A percentile compares a stretch with the other conserved stretches of the same genome.
These are phyloP conservation scores for Fusarium decemcellulare DNA, from an alignment of 2,329 filamentous ascomycete species.

Conservation along the genomic window DNA sequence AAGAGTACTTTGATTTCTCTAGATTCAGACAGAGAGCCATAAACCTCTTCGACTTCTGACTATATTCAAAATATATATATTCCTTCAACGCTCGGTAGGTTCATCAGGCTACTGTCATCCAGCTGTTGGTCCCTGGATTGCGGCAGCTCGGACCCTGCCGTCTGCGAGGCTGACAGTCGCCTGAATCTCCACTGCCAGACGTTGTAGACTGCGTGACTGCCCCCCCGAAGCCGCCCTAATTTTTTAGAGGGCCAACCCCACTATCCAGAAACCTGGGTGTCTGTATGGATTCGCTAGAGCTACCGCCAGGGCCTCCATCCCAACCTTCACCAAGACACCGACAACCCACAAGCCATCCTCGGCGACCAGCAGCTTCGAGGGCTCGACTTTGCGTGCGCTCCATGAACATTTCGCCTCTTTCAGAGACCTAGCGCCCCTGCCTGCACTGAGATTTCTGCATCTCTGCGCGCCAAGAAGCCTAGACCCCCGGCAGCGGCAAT, in stretches of 20 bases:
- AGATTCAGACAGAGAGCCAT: no score
- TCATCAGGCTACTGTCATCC: not conserved
- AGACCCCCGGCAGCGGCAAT: conserved; percentile 21
- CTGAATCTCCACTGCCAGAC: conserved; percentile 13
- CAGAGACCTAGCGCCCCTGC: conserved; percentile 5
- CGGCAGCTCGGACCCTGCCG: conserved; percentile 26
- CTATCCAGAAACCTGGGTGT: conserved; percentile 26
- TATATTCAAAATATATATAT: no score
- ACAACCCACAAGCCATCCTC: conserved; percentile 13
- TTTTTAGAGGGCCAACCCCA: conserved; percentile 36
- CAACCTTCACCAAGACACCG: conserved; percentile 20
- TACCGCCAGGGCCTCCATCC: not conserved
- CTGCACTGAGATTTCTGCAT: not conserved
- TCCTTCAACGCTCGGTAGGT: no score
- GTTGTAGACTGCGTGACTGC: conserved; percentile 3
- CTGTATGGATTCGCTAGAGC: conserved; percentile 13
- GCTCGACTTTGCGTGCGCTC: conserved; percentile 5
- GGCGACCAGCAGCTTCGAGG: not conserved
- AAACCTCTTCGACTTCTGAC: no score
- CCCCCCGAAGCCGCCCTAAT: conserved; percentile 34
- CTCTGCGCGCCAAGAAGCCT: conserved; percentile 1
- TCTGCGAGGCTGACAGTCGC: conserved; percentile 31
- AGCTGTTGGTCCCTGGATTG: not conserved
- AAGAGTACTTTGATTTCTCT: no score
- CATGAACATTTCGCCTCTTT: not conserved